Base-by-base conservation (phyloP, 2,329 filamentous ascomycete species). In the Calcarisporium arbuscula region DNA sequence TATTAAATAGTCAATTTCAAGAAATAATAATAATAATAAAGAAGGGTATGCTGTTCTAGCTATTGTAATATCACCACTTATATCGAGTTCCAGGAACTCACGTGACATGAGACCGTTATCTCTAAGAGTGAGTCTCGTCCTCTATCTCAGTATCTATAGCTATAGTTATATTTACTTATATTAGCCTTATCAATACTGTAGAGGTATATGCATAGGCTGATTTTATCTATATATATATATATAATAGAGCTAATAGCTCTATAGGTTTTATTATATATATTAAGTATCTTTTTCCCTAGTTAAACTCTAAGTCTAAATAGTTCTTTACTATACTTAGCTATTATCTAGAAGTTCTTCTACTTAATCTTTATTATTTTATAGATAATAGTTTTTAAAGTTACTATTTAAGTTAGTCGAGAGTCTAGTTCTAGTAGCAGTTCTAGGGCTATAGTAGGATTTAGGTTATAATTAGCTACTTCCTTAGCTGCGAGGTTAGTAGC, bases 401-500 rank as follows among this genome's bases (percentile, higher is more conserved):
- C 41, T 25, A 34, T 43, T 15, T 37, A 28, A 19, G 30, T 43
- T 25, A 18, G 30, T 9, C 36, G 31, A 7, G 30, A 27, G 19
- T 35, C 23, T 27, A 22, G 28, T 21, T 41, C 30, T 33, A 18
- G 6, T n/a, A n/a, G n/a, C n/a, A n/a, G n/a, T n/a, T n/a, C n/a
- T n/a, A n/a, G n/a, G n/a, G n/a, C n/a, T n/a, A 58, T 38, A 62
- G 43, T 48, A 14, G 19, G 26, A 14, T 17, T 14, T 22, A 30
- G 17, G 20, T 38, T 25, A 19, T 19, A 25, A 64, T 67, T 15
- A 63, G 49, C 40, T 62, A 61, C 44, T 64, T 68, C 39, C 59
- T 60, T 25, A 6, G 35, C 35, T 29, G 30, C 30, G 41, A 12
- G 48, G 46, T 39, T 53, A 44, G 43, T 38, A 22, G 30, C 34